Percentiles rank a stretch among this genome's conserved stretches.
Evolutionary conservation across 768 basidiomycete genomes (phyloP).

Genomic region (Lentinula raphanica): DNA sequence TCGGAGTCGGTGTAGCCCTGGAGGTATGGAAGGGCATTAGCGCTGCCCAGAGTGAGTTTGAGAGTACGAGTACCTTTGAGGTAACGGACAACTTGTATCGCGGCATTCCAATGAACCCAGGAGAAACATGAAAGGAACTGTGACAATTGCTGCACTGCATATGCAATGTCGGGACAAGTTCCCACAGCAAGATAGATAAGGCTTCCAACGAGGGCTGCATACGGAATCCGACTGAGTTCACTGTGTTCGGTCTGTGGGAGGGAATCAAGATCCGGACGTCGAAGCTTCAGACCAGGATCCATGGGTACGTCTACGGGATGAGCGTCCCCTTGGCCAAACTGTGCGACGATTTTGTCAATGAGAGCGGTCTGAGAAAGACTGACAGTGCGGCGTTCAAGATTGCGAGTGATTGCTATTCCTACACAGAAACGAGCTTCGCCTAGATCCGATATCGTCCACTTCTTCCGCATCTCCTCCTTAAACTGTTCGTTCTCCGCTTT

Average conservation of each 20-base stretch:
- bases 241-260: slow-evolving; percentile 12
- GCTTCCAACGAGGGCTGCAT: slow-evolving; percentile 19
- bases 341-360: slow-evolving; percentile 23
- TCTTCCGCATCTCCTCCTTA: slow-evolving; percentile 17
- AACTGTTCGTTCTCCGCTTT: slow-evolving; percentile 12
- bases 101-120: slow-evolving; percentile 27
- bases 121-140: slow-evolving; percentile 24
- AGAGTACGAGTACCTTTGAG: slow-evolving; percentile 17
- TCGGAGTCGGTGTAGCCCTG: slow-evolving; percentile 20
- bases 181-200: slow-evolving; percentile 22
- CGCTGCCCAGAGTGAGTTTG: slow-evolving; percentile 14
- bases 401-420: slow-evolving; percentile 30
- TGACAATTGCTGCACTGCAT: slow-evolving; percentile 19
- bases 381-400: slow-evolving; percentile 15
- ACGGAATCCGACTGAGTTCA: slow-evolving; percentile 17
- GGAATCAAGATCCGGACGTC: slow-evolving; percentile 9
- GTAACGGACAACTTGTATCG: slow-evolving; percentile 30
- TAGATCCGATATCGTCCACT: slow-evolving; percentile 29
- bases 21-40: slow-evolving; percentile 8
- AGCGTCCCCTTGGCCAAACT: slow-evolving; percentile 23
- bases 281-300: slow-evolving; percentile 23
- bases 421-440: slow-evolving; percentile 26
- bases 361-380: slow-evolving; percentile 20
- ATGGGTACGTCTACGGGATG: slow-evolving; percentile 13
- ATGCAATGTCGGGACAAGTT: slow-evolving; percentile 27